Evolutionary conservation across 1,284 basidiomycete species (phyloP).

Genomic region (Lentinus polychrous): DNA sequence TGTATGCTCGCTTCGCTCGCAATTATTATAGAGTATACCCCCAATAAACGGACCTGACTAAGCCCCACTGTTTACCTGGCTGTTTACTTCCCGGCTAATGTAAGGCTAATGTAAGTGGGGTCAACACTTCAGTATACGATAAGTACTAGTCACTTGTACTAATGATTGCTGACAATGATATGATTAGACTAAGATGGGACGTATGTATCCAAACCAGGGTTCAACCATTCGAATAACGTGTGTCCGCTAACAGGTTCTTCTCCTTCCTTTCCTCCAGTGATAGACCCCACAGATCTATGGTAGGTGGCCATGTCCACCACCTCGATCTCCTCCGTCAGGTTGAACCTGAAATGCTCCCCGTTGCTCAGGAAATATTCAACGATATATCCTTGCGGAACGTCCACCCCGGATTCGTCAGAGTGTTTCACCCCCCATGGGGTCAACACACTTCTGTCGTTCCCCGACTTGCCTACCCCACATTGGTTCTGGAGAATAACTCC

Average conservation of each 20-base stretch:
- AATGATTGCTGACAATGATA: not conserved
- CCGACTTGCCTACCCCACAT: conserved; percentile 9
- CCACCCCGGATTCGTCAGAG: conserved; percentile 13
- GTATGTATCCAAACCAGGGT: conserved; percentile 19
- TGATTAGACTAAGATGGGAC: not conserved
- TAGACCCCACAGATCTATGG: conserved; percentile 20
- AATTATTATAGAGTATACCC: too few relatives aligned
- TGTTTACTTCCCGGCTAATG: not conserved
- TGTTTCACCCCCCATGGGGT: conserved; percentile 15
- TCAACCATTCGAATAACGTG: conserved; percentile 22
- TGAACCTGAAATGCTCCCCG: conserved; percentile 19
- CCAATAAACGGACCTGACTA: too few relatives aligned
- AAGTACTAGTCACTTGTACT: not conserved
- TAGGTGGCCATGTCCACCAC: conserved; percentile 18
- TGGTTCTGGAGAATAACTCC: conserved; percentile 23
- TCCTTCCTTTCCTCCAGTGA: conserved; percentile 18
- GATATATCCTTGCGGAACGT: conserved; percentile 19
- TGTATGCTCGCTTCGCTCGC: too few relatives aligned
- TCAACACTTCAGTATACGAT: too few relatives aligned
- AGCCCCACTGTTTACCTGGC: not conserved
- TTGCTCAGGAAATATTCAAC: conserved; percentile 18
- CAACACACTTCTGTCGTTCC: conserved; percentile 16
- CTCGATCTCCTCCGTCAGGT: conserved; percentile 15
- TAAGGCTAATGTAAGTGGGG: too few relatives aligned
- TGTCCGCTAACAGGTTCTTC: conserved; percentile 12